Conservation (phyloP, 1,284 basidiomycete genomes). For the Cutaneotrichosporon curvatum region DNA sequence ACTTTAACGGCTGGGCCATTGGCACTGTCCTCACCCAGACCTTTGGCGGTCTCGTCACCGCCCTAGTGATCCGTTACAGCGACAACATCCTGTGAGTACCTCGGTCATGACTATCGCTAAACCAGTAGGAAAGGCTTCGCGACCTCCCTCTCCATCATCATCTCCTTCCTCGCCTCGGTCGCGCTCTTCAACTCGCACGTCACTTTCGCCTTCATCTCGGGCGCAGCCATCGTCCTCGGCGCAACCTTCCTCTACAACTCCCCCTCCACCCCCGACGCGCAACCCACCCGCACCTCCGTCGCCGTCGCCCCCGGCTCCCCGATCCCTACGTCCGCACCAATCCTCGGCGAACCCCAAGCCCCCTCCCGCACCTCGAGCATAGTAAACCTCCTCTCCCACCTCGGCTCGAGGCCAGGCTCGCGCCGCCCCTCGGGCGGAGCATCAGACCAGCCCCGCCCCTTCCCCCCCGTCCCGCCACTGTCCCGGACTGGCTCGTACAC, state of each 20-base stretch:
- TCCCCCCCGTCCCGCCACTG: not conserved
- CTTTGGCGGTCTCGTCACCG: slow-evolving; percentile 81
- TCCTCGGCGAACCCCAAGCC: slow-evolving; percentile 40
- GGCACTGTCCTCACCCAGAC: slow-evolving; percentile 83
- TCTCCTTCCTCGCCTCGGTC: slow-evolving; percentile 85
- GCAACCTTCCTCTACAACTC: slow-evolving; percentile 89
- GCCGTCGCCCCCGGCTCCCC: slow-evolving; percentile 42
- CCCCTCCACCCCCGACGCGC: slow-evolving; percentile 26
- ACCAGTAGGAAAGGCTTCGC: slow-evolving; percentile 73
- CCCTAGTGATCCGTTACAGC: slow-evolving; percentile 54
- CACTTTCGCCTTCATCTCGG: slow-evolving; percentile 73
- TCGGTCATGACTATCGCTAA: not conserved
- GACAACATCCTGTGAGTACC: slow-evolving; percentile 47
- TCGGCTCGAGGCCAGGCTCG: slow-evolving; percentile 12
- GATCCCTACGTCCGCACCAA: slow-evolving; percentile 37
- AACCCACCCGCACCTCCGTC: slow-evolving; percentile 28
- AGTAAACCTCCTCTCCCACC: slow-evolving; percentile 35
- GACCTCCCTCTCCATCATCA: slow-evolving; percentile 82
- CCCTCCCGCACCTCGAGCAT: slow-evolving; percentile 35
- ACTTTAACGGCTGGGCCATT: slow-evolving; percentile 83
- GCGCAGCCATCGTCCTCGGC: slow-evolving; percentile 70
- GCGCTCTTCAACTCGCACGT: slow-evolving; percentile 80
- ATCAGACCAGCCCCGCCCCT: slow-evolving; percentile 7
- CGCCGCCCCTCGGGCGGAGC: slow-evolving; percentile 5
- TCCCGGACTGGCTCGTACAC: slow-evolving; percentile 2